Conservation (phyloP, 2,329 filamentous ascomycete genomes). For the Curvularia spicifera region DNA sequence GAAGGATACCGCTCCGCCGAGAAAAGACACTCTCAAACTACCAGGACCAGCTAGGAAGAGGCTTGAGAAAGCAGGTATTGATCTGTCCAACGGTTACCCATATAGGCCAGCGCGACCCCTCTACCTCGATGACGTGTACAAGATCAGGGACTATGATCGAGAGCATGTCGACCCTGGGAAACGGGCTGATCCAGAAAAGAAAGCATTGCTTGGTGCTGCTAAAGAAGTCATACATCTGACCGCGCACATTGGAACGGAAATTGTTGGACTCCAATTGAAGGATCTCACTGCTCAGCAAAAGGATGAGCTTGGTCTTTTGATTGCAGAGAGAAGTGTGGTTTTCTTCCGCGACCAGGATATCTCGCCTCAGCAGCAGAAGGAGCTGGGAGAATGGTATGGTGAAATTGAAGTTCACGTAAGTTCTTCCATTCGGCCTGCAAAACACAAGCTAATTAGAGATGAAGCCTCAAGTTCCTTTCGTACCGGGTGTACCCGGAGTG, state of each 20-base stretch:
- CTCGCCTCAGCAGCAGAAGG: constrained; percentile 41
- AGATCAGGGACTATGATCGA: constrained; percentile 61
- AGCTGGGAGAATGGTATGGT: constrained; percentile 46
- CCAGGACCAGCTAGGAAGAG: constrained; percentile 64
- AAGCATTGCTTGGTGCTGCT: constrained; percentile 42
- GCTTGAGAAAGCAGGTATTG: constrained; percentile 71
- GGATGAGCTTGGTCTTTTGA: constrained; percentile 57
- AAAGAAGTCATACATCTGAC: constrained; percentile 53
- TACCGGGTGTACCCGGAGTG: constrained; percentile 68
- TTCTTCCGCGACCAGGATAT: constrained; percentile 60
- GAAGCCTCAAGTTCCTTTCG: constrained; percentile 73
- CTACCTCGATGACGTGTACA: constrained; percentile 72
- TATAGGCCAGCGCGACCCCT: constrained; percentile 71
- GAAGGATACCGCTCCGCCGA: constrained; percentile 66
- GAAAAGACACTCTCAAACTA: constrained; percentile 69
- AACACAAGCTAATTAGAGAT: not conserved
- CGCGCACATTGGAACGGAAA: constrained; percentile 48
- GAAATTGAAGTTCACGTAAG: constrained; percentile 72
- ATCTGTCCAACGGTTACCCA: constrained; percentile 73
- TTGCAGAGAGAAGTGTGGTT: constrained; percentile 54
- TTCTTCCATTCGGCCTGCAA: not conserved
- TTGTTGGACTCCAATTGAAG: constrained; percentile 55
- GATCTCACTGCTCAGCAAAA: constrained; percentile 56
- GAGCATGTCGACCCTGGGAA: constrained; percentile 45
- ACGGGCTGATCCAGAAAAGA: constrained; percentile 61